Conservation (phyloP, 1,284 basidiomycete species). For the Sphaerobolus stellatus region DNA sequence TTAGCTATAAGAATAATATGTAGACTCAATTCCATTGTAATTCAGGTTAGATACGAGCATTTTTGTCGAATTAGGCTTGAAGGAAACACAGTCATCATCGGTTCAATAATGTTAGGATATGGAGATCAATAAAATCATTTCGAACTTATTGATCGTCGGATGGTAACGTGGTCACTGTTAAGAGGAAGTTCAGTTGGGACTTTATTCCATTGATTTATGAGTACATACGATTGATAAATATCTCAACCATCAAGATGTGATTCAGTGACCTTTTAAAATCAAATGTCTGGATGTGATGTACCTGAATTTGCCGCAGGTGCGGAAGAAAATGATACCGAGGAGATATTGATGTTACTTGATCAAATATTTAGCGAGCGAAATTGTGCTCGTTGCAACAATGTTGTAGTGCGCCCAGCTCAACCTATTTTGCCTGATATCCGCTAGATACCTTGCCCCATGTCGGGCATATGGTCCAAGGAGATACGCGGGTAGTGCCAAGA, state of each 20-base stretch:
- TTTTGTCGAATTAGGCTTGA: constrained; percentile 67
- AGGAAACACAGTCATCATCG: constrained; percentile 64
- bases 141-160: constrained; percentile 37
- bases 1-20: not conserved
- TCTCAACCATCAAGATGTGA: constrained; percentile 56
- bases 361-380: too few relatives aligned
- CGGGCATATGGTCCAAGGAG: too few relatives aligned
- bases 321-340: constrained; percentile 25
- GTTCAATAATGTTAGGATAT: not conserved
- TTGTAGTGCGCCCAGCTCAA: too few relatives aligned
- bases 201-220: constrained; percentile 23
- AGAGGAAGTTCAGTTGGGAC: not conserved
- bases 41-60: constrained; percentile 57
- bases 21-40: constrained; percentile 54
- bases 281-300: not conserved
- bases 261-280: not conserved
- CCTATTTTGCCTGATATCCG: too few relatives aligned
- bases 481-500: too few relatives aligned
- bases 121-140: not conserved
- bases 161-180: constrained; percentile 46
- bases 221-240: constrained; percentile 45
- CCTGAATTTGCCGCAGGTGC: constrained; percentile 17
- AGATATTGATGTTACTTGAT: constrained; percentile 45
- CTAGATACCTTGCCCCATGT: too few relatives aligned
- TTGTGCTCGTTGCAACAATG: too few relatives aligned